Percentiles rank a stretch among this genome's conserved stretches.
phyloP scores from a whole-genome alignment of 208 protist genomes.

The Tetramitus jugosus region DNA sequence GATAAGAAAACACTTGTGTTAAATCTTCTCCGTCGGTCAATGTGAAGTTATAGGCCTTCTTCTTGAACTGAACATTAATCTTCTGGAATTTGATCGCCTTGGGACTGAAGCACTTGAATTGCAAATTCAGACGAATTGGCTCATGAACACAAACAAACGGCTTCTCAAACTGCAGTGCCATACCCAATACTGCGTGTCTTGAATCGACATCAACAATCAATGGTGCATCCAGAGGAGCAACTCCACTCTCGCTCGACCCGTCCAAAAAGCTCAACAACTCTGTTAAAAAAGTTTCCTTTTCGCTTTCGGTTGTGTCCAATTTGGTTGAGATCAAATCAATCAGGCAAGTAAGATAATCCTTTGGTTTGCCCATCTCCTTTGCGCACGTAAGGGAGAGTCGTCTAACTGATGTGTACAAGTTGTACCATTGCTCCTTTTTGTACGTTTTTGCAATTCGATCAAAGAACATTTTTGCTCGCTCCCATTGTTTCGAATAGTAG shows the following conservation, averaged over 20 bases:
- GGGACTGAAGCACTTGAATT: background rate
- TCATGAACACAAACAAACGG: background rate
- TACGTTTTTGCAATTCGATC: background rate
- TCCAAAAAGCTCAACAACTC: background rate
- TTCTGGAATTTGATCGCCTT: background rate
- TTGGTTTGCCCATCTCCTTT: background rate
- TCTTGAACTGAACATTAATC: background rate
- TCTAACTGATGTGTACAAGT: background rate
- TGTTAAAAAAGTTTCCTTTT: background rate
- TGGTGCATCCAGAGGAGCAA: background rate
- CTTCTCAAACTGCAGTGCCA: background rate
- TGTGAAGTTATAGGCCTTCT: no score
- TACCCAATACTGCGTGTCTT: background rate
- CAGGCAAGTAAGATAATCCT: background rate
- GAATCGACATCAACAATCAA: background rate
- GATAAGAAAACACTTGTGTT: background rate
- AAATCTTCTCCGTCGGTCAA: no score
- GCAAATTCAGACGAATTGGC: background rate
- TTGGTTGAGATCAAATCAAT: background rate
- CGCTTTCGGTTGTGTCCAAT: background rate
- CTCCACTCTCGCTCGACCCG: no score
- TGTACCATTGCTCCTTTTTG: background rate
- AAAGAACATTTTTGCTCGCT: background rate
- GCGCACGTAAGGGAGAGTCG: background rate
- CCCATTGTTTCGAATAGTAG: background rate